Percentiles rank a stretch among this genome's conserved stretches.
Conservation (phyloP, 805 yeast species). For the Spathaspora gorwiae region DNA sequence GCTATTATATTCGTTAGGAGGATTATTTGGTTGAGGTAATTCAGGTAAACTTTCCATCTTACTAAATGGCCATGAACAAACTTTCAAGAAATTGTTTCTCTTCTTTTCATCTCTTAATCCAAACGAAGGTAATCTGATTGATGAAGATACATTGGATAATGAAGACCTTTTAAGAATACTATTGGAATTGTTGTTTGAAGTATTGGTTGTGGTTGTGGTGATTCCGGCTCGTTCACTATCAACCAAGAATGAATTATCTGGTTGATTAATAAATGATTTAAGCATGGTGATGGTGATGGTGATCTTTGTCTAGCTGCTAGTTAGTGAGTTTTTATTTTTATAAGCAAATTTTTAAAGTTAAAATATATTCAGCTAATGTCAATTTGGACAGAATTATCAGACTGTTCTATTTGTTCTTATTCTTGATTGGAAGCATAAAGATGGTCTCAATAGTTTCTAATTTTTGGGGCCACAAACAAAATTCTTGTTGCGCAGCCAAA, state of each 20-base stretch:
- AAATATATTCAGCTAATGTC: too few species aligned
- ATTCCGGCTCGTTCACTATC: constrained; percentile 3
- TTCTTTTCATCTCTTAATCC: neutral
- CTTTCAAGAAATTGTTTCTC: constrained; percentile 7
- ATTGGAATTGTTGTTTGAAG: constrained; percentile 1
- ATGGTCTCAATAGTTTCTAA: too few species aligned
- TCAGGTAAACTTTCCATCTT: constrained; percentile 2
- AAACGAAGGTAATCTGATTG: constrained; percentile 7
- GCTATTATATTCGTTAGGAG: neutral
- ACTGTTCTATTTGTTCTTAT: too few species aligned
- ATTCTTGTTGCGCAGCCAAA: too few species aligned
- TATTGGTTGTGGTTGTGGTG: constrained; percentile 3
- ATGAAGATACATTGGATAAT: constrained; percentile 4
- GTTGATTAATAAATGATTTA: constrained; percentile 36
- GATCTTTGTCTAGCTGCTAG: neutral
- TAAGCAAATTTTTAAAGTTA: too few species aligned
- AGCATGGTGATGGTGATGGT: constrained; percentile 38
- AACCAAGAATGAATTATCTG: constrained; percentile 10
- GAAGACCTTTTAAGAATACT: neutral
- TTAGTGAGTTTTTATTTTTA: too few species aligned
- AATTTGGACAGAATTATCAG: too few species aligned
- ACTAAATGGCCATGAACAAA: constrained; percentile 8
- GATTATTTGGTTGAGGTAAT: neutral
- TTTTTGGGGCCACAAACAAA: too few species aligned
- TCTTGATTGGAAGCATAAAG: too few species aligned